Conservation (phyloP, 176 grass and related monocot species). For the Aegilops bicornis region DNA sequence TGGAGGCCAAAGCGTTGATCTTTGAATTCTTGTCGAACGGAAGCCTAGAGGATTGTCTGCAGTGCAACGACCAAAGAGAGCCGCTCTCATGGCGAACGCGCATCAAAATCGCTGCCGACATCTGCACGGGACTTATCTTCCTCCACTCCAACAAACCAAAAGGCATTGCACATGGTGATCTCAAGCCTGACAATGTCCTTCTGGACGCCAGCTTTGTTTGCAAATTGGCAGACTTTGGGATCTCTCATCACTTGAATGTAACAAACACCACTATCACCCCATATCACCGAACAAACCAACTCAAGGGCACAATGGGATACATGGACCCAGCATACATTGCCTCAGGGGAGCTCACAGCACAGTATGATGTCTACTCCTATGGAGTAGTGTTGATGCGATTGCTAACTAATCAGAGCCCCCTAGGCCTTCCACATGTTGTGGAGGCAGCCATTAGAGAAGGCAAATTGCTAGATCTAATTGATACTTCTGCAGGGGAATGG, state of each 20-base stretch:
- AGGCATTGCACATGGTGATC: slow-evolving; percentile 60
- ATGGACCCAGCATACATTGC: slow-evolving; percentile 64
- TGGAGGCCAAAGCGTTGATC: slow-evolving; percentile 41
- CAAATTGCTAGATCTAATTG: slow-evolving; percentile 38
- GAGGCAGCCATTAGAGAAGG: slow-evolving; percentile 34
- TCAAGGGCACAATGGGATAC: slow-evolving; percentile 61
- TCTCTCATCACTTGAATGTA: slow-evolving; percentile 48
- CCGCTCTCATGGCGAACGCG: slow-evolving; percentile 52
- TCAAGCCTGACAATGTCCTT: slow-evolving; percentile 70
- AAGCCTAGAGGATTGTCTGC: slow-evolving; percentile 56
- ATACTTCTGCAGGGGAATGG: slow-evolving; percentile 58
- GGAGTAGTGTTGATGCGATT: slow-evolving; percentile 67
- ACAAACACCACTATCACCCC: slow-evolving; percentile 50
- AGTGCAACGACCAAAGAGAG: background rate
- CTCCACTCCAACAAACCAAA: slow-evolving; percentile 53
- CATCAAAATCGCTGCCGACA: slow-evolving; percentile 44
- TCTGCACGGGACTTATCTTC: slow-evolving; percentile 67
- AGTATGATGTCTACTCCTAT: slow-evolving; percentile 69
- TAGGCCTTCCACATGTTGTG: slow-evolving; percentile 33
- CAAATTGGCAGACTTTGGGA: slow-evolving; percentile 75
- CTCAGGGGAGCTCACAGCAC: slow-evolving; percentile 58
- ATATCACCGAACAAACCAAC: slow-evolving; percentile 48
- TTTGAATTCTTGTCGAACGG: slow-evolving; percentile 60
- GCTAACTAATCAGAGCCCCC: slow-evolving; percentile 49
- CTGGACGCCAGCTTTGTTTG: slow-evolving; percentile 33